Base-by-base conservation (phyloP, 768 basidiomycete species). In the Mycena vulgaris region DNA sequence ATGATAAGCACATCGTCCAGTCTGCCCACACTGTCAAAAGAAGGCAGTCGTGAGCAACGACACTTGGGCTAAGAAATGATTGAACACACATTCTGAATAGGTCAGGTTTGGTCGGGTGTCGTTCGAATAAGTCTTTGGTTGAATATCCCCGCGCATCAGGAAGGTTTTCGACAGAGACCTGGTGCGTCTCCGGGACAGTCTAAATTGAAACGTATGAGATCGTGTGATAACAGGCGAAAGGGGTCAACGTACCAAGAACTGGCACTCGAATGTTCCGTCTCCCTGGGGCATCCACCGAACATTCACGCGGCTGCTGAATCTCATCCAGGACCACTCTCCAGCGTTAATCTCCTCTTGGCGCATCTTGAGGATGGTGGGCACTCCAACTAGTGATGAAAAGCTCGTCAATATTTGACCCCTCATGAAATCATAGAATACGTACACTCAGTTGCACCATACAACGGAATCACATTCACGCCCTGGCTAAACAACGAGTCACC, bases 381-480 rank as follows among this genome's bases (percentile, higher is more conserved):
- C 53, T 16, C 80, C 76, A 33, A 79, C 67, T 68, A 21, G 25
- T 37, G 14, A 37, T 37, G 35, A 14, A 6, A 6, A 37, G 6
- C 35, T 37, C 35, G 35, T 37, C 8, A 37, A 6, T 14, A n/a
- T 37, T 14, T 37, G 35, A 37, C 6, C 8, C 14, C 8, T 17
- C 42, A 45, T 45, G 42, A 45, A 69, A 69, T 11, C 25, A 27
- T 6, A 45, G 4, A 33, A 28, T 21, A 28, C 69, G 5, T 30
- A 70, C 69, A 76, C 63, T 86, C 85, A 0, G 83, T 87, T n/a
- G 60, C 74, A 19, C 84, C 84, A 62, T 86, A 86, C 0, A 81
- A 51, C 1, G 76, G 63, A 11, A 61, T 39, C 3, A 86, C 40
- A 11, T 75, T 76, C 8, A 86, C 81, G 0, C 85, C 84, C 0